phyloP scores from a whole-genome alignment of 1,139 yeast genomes.

The Scheffersomyces parashehatae region DNA sequence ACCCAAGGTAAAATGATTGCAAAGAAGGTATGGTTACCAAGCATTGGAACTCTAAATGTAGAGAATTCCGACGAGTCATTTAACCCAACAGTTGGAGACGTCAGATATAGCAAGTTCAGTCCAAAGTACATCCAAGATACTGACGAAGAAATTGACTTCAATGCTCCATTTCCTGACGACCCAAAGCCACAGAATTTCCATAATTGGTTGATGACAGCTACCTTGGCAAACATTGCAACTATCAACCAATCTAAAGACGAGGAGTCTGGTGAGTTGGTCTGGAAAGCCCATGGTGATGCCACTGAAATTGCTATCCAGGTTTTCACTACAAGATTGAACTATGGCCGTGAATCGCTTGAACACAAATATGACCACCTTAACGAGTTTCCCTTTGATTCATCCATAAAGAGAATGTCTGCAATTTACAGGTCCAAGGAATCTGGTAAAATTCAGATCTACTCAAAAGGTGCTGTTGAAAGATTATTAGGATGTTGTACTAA shows the following conservation, averaged over 20 bases:
- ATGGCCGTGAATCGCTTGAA: slow-evolving; percentile 43
- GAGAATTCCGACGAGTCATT: slow-evolving; percentile 66
- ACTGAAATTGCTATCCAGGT: slow-evolving; percentile 84
- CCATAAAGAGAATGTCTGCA: slow-evolving; percentile 74
- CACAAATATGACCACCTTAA: slow-evolving; percentile 47
- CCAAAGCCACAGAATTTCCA: slow-evolving; percentile 30
- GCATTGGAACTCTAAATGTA: slow-evolving; percentile 64
- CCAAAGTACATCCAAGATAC: slow-evolving; percentile 42
- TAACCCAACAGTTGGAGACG: slow-evolving; percentile 68
- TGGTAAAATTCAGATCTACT: slow-evolving; percentile 41
- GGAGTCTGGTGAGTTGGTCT: slow-evolving; percentile 40
- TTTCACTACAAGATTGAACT: slow-evolving; percentile 58
- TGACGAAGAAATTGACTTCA: slow-evolving; percentile 39
- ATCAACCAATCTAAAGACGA: slow-evolving; percentile 39
- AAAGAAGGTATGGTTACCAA: slow-evolving; percentile 75
- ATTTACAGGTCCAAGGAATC: slow-evolving; percentile 44
- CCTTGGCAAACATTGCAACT: slow-evolving; percentile 73
- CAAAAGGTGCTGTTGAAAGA: slow-evolving; percentile 84
- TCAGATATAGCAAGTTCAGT: slow-evolving; percentile 41
- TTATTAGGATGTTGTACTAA: slow-evolving; percentile 56
- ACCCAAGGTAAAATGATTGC: slow-evolving; percentile 82
- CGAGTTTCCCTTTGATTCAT: slow-evolving; percentile 79
- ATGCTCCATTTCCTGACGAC: slow-evolving; percentile 20
- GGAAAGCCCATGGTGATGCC: slow-evolving; percentile 85
- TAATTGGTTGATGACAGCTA: slow-evolving; percentile 59